These are phyloP conservation scores for Epichloe sylvatica DNA, from an alignment of 2,329 filamentous ascomycete genomes.

Conservation along the genomic window DNA sequence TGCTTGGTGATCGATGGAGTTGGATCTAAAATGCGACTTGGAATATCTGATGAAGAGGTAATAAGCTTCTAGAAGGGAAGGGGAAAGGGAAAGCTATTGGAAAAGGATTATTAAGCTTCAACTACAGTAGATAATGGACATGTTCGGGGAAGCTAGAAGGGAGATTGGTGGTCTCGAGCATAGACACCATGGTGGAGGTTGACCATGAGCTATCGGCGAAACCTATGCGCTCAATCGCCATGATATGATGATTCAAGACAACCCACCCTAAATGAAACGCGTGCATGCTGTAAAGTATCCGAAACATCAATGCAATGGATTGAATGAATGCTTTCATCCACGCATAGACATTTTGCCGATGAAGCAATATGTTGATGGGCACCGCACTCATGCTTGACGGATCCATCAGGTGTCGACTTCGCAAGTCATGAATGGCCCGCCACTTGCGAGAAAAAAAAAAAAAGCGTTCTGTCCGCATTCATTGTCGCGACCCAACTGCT, in stretches of 20 bases:
- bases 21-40: neutral
- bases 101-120: neutral
- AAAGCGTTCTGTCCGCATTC: neutral
- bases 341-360: too few species aligned
- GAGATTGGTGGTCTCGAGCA: neutral
- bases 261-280: too few species aligned
- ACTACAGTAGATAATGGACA: neutral
- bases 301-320: too few species aligned
- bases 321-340: too few species aligned
- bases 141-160: neutral
- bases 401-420: neutral
- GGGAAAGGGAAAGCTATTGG: neutral
- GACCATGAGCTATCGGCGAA: too few species aligned
- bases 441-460: neutral
- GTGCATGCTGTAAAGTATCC: too few species aligned
- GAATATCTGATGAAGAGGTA: neutral
- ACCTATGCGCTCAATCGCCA: too few species aligned
- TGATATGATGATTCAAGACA: too few species aligned
- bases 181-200: too few species aligned
- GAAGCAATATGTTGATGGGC: too few species aligned
- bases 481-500: conserved; percentile 4
- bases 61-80: neutral
- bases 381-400: too few species aligned
- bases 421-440: neutral
- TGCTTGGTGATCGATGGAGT: neutral